Base-by-base conservation (phyloP, 352 stramenopile genomes). In the Phytophthora sansomeana region DNA sequence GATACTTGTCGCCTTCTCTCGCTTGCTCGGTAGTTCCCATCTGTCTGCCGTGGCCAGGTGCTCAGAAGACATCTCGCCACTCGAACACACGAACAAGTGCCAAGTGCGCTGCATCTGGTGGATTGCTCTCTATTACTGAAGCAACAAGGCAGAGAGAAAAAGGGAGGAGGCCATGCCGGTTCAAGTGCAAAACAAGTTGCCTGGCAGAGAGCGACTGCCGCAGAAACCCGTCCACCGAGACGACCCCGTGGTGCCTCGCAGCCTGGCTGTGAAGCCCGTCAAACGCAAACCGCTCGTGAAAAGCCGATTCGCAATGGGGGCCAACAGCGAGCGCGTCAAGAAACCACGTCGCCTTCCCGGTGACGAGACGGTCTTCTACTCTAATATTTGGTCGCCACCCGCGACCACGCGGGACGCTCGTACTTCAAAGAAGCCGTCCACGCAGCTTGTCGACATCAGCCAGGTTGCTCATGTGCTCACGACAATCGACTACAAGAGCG, bases 351-450 rank as follows among this genome's bases (percentile, higher is more conserved):
- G 71, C 11, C 72, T 81, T 7, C 67, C 73, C 0, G 33, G 49
- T 24, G 85, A 94, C 52, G 81, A 92, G 67, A 87, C 67, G 46
- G 85, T 89, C 43, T 94, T 94, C 70, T 94, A 94, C 73, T 75
- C 75, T 36, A 94, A 94, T 79, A 94, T 94, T 54, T 94, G 85
- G 85, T 75, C 74, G 9, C 47, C 57, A 17, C 46, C 67, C 3
- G 67, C 75, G 50, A 67, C 58, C 21, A 43, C 46, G 13, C 42
- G 29, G 8, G 57, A 75, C 19, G 43, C 56, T 19, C 41, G 35
- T 8, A 53, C 41, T 30, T 14, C 46, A 38, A 75, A 77, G 62
- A 72, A 58, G 44, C 21, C 21, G 21, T 59, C 65, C 30, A 58
- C 41, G 36, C 79, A 76, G 61, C 80, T 87, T 33, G 80, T 95